These are phyloP conservation scores for Malus hybrid DNA, from an alignment of 331 rosid species.

Conservation along the genomic window DNA sequence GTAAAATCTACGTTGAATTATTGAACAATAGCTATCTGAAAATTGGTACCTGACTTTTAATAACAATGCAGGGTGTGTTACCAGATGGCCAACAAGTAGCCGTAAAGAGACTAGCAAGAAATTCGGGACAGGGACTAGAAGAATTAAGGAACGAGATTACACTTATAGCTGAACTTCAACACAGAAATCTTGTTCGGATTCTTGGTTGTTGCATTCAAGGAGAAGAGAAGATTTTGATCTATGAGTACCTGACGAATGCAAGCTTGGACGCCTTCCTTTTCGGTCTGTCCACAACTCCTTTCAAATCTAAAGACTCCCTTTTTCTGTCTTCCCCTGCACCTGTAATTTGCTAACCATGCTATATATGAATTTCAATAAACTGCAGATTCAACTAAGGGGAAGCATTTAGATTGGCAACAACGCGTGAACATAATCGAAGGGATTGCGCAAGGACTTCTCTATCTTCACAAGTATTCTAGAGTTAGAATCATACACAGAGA, in stretches of 20 bases:
- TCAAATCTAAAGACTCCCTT: background rate
- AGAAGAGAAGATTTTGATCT: constrained; percentile 17
- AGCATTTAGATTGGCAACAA: constrained; percentile 9
- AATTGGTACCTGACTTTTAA: background rate
- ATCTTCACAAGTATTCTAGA: constrained; percentile 20
- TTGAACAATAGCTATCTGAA: background rate
- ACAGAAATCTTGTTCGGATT: constrained; percentile 10
- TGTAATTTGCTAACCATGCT: background rate
- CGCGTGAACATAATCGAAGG: constrained; percentile 8
- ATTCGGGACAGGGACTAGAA: constrained; percentile 16
- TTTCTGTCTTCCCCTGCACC: background rate
- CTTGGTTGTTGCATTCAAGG: constrained; percentile 14
- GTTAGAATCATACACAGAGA: background rate
- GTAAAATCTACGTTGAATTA: background rate
- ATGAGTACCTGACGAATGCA: constrained; percentile 7
- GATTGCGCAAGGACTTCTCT: constrained; percentile 19
- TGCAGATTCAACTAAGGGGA: constrained; percentile 1
- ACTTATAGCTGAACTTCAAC: constrained; percentile 24
- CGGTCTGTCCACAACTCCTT: constrained; percentile 1
- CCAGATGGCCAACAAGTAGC: constrained; percentile 15
- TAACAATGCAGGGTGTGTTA: background rate
- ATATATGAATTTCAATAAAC: background rate
- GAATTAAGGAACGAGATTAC: constrained; percentile 19
- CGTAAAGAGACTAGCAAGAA: constrained; percentile 11
- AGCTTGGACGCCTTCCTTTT: constrained; percentile 14